Base-by-base conservation (phyloP, 805 yeast genomes). In the Schwanniomyces yamadae region DNA sequence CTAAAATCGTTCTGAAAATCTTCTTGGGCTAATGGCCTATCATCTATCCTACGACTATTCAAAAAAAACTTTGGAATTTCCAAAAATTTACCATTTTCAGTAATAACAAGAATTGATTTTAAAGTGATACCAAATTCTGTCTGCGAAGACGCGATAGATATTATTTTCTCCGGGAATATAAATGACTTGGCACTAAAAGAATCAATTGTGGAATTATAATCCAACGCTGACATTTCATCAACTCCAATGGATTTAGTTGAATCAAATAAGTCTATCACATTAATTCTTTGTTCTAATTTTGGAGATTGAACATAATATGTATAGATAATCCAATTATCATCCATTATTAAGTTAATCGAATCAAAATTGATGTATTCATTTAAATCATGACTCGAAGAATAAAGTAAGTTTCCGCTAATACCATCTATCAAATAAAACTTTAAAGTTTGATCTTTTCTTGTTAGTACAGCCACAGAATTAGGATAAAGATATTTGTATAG, bases 401-500 rank as follows among this genome's bases (percentile, higher is more conserved):
- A 59, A 6, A 87, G 61, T 0, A 80, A 40, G 28, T 77, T 73
- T 4, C 98, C 98, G 1, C 85, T 75, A 4, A 84, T 64, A 1
- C 78, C 67, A 53, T 91, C 93, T 22, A 88, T 39, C 4, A 91
- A 52, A 41, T 76, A 68, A 10, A 86, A 44, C 9, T 55, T 62
- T 23, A 88, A 48, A 0, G 48, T 40, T 1, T 51, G 42, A 0
- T 56, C 51, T 2, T 44, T 48, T 23, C 52, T 48, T 6, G 68
- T 54, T 0, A 81, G 61, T 2, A 81, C 72, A 14, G 80, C 66
- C 2, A 82, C 66, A 14, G 77, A 40, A 49, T 85, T 78, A 14
- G 95, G 95, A 50, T 84, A 73, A 41, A 90, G 61, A 55, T 84
- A 90, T 59, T 91, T 93, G 74, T 90, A 88, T 25, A 88, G 61